Percentiles rank a stretch among this genome's conserved stretches.
phyloP scores from a whole-genome alignment of 208 protist species.

The Lotmaria passim region DNA sequence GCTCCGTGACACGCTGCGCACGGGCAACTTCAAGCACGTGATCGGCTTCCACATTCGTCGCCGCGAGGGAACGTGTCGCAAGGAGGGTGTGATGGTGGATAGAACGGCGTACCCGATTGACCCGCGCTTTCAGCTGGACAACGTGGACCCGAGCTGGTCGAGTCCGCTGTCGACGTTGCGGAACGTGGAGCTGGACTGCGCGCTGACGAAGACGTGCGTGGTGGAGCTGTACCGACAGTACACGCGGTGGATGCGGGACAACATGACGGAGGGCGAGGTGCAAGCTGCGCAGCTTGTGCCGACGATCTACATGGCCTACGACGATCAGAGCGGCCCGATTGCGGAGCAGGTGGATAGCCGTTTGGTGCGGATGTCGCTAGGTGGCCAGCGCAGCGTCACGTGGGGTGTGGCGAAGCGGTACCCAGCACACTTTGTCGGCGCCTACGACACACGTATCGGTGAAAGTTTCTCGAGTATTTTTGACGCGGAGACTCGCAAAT shows the following conservation, averaged over 20 bases:
- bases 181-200: constrained; percentile 7
- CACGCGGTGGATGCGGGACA: constrained; percentile 4
- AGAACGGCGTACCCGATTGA: neutral
- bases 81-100: neutral
- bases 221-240: neutral
- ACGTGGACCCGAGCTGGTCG: constrained; percentile 1
- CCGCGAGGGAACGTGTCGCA: constrained; percentile 3
- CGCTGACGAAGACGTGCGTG: constrained; percentile 1
- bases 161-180: neutral
- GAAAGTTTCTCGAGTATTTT: neutral
- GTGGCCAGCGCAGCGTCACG: neutral
- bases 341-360: neutral
- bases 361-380: neutral
- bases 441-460: neutral
- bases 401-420: neutral
- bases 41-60: constrained; percentile 14
- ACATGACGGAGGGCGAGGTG: neutral
- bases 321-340: neutral
- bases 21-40: neutral
- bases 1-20: neutral
- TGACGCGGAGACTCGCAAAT: neutral
- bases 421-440: neutral
- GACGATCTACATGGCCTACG: constrained; percentile 9
- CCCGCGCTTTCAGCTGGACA: neutral
- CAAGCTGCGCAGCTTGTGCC: neutral